phyloP scores from a whole-genome alignment of 331 rosid genomes.

The Phaseolus coccineus region DNA sequence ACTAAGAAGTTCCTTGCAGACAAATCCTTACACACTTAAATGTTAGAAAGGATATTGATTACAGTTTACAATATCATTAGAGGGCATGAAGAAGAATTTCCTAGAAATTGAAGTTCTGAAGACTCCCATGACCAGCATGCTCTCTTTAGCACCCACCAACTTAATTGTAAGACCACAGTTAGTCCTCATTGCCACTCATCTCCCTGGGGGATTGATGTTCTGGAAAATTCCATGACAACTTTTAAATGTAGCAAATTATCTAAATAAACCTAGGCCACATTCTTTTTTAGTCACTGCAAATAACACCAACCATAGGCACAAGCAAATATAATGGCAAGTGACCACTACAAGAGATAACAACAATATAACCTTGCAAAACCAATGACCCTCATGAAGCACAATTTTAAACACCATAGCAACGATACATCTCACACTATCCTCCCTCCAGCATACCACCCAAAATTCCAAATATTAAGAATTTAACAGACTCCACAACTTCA shows the following conservation, averaged over 20 bases:
- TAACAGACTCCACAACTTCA: not conserved
- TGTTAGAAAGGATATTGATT: not conserved
- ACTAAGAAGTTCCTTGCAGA: not conserved
- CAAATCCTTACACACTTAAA: not conserved
- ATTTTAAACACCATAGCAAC: not conserved
- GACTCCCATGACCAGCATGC: conserved; percentile 29
- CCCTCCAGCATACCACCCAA: conserved; percentile 24
- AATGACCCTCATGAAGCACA: conserved; percentile 7
- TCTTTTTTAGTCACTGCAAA: conserved; percentile 18
- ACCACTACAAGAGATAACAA: conserved; percentile 29
- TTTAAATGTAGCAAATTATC: conserved; percentile 15
- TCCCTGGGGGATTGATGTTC: conserved; percentile 11
- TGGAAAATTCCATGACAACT: conserved; percentile 32
- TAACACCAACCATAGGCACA: conserved; percentile 16
- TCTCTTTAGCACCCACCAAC: conserved; percentile 32
- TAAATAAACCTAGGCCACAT: conserved; percentile 15
- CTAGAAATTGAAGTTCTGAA: conserved; percentile 18
- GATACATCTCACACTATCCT: not conserved
- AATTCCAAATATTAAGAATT: conserved; percentile 9
- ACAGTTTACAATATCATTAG: not conserved
- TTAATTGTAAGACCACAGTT: conserved; percentile 12
- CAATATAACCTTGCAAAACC: conserved; percentile 33
- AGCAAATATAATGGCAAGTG: conserved; percentile 15
- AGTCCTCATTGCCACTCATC: not conserved
- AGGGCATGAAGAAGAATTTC: not conserved